A percentile compares a stretch with the other conserved stretches of the same genome.
Evolutionary conservation across 2,329 filamentous ascomycete species (phyloP).

Genomic region (Biscogniauxia mediterranea): DNA sequence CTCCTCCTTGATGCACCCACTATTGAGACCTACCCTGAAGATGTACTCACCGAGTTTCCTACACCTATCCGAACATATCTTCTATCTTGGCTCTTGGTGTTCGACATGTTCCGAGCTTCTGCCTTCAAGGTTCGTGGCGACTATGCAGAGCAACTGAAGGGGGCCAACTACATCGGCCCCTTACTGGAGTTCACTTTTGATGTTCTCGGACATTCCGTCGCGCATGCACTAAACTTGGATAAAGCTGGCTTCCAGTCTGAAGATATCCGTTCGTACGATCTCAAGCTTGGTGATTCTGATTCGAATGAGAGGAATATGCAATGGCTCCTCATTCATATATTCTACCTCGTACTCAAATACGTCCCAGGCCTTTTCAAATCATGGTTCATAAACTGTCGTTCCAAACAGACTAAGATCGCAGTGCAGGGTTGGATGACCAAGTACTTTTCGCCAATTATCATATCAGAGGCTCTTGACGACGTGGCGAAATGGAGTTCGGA

Average conservation of each 20-base stretch:
- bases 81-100: slow-evolving; percentile 84
- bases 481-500: slow-evolving; percentile 64
- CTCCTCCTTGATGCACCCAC: slow-evolving; percentile 77
- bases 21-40: slow-evolving; percentile 63
- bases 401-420: slow-evolving; percentile 74
- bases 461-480: slow-evolving; percentile 63
- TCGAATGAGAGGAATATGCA: slow-evolving; percentile 71
- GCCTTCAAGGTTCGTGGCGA: slow-evolving; percentile 80
- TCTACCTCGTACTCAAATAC: slow-evolving; percentile 76
- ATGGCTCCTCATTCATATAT: slow-evolving; percentile 82
- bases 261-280: slow-evolving; percentile 55
- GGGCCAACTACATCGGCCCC: slow-evolving; percentile 64
- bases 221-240: slow-evolving; percentile 71
- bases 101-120: slow-evolving; percentile 76
- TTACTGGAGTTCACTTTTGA: slow-evolving; percentile 81
- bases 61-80: slow-evolving; percentile 74
- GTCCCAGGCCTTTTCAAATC: slow-evolving; percentile 74
- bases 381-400: slow-evolving; percentile 83
- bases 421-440: slow-evolving; percentile 85
- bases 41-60: slow-evolving; percentile 67
- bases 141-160: slow-evolving; percentile 77
- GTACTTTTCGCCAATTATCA: slow-evolving; percentile 72
- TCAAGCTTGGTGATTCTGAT: slow-evolving; percentile 54
- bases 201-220: slow-evolving; percentile 75
- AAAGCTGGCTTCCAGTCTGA: slow-evolving; percentile 59